Evolutionary conservation across 2,329 filamentous ascomycete genomes (phyloP), one percentile per base, ranked within the genome.

Genomic region (Botrytis fragariae): DNA sequence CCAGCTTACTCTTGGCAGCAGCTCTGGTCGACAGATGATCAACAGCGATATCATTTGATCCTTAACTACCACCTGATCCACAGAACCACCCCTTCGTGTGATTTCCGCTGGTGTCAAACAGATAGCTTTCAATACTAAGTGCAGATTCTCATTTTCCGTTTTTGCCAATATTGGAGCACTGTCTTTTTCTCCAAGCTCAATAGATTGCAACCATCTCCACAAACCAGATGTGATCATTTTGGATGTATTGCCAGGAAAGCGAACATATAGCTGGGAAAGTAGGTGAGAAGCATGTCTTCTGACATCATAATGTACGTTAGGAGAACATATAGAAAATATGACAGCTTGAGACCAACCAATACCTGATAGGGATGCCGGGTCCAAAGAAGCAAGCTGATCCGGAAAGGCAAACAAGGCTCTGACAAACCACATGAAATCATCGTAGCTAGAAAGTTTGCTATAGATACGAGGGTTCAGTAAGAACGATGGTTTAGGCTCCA

Each of bases 401-500:
- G 90, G 87, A 25, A 92, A 83, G 39, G 90, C 87, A 25, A 87
- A 84, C 67, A 98, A 84, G 44, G 94, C 91, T 76, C 90, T 88
- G 60, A 91, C 85, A 69, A 93, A 87, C 93, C 96, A 98, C 71
- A 85, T 85, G 32, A 94, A 85, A 78, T 99, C 96, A 71, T 95
- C 92, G 72, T 92, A 90, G 0, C 86, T 83, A 3, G 87, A 86
- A 37, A 97, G 79, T 80, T 97, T 98, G 54, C 91, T 90, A 82
- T 96, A 98, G 8, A 97, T 89, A 75, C 93, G 92, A 48, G 92
- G 88, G 79, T 93, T 97, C 9, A 98, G 86, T 32, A 98, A 84
- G 81, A 97, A 96, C 0, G 95, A 97, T 22, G 93, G 91, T 81
- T 97, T 97, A 0, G 93, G 90, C n/a, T 91, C 90, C 54, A 90